These are phyloP conservation scores for Lactarius tabidus DNA, from an alignment of 768 basidiomycete species.

Conservation along the genomic window DNA sequence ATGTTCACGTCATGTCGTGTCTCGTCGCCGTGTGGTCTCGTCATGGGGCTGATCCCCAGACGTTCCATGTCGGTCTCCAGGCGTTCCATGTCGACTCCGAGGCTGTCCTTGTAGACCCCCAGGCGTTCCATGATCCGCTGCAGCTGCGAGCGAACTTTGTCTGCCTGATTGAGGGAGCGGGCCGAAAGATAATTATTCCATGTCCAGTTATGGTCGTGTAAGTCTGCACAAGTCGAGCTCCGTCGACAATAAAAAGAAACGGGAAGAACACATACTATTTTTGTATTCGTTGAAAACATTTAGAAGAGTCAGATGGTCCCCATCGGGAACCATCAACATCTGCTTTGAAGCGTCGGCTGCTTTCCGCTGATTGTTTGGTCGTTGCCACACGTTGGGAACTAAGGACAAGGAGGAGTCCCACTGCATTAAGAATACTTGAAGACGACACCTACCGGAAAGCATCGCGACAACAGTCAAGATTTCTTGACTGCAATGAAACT, in stretches of 20 bases:
- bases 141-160: constrained; percentile 88
- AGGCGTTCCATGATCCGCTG: constrained; percentile 89
- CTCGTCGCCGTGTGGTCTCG: constrained; percentile 55
- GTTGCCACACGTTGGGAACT: constrained; percentile 92
- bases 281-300: constrained; percentile 95
- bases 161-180: constrained; percentile 82
- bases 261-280: constrained; percentile 50
- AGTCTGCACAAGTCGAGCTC: not conserved
- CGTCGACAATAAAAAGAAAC: not conserved
- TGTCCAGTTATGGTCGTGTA: constrained; percentile 80
- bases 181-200: constrained; percentile 86
- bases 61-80: no score
- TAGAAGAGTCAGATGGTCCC: constrained; percentile 92
- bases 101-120: no score
- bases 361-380: constrained; percentile 81
- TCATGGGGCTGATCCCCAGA: constrained; percentile 73
- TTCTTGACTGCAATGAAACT: constrained; percentile 95
- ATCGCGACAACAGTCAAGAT: constrained; percentile 93
- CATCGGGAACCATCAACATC: constrained; percentile 81
- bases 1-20: constrained; percentile 58
- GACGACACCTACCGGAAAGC: constrained; percentile 68
- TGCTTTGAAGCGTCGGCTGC: constrained; percentile 94
- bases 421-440: not conserved
- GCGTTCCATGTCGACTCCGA: no score
- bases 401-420: not conserved